A percentile compares a stretch with the other conserved stretches of the same genome.
Conservation (phyloP, 495 filamentous ascomycete genomes). For the Chaetomium cochliodes region DNA sequence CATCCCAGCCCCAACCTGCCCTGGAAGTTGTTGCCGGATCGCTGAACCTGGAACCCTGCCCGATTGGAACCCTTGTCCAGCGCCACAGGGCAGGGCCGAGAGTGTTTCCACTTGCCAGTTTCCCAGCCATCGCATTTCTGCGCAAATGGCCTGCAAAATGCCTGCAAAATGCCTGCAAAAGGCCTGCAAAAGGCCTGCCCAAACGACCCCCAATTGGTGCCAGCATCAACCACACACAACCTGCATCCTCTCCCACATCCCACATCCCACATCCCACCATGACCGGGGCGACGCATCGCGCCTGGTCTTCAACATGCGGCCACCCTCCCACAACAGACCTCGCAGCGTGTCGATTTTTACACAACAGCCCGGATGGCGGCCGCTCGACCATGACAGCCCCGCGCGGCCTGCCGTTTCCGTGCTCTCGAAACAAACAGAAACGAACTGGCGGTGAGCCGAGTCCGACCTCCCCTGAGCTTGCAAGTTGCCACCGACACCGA, state of each 20-base stretch:
- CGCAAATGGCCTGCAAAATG: background rate
- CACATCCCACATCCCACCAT: background rate
- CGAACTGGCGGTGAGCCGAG: slow-evolving; percentile 37
- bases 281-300: slow-evolving; percentile 7
- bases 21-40: slow-evolving; percentile 1
- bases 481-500: no score
- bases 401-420: slow-evolving; percentile 16
- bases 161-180: background rate
- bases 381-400: slow-evolving; percentile 25
- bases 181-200: background rate
- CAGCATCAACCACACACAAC: slow-evolving; percentile 1
- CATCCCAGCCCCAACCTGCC: background rate
- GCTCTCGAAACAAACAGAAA: slow-evolving; percentile 17
- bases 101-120: background rate
- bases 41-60: background rate
- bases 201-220: slow-evolving; percentile 6
- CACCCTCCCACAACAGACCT: slow-evolving; percentile 22
- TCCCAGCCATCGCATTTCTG: slow-evolving; percentile 22
- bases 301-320: slow-evolving; percentile 33
- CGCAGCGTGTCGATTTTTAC: slow-evolving; percentile 22
- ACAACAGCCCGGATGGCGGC: slow-evolving; percentile 25
- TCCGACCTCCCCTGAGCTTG: background rate
- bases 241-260: no score
- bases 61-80: background rate
- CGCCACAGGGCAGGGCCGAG: background rate